A percentile compares a stretch with the other conserved stretches of the same genome.
phyloP scores from a whole-genome alignment of 106 monocot genomes.

The Dendrobium chrysotoxum region DNA sequence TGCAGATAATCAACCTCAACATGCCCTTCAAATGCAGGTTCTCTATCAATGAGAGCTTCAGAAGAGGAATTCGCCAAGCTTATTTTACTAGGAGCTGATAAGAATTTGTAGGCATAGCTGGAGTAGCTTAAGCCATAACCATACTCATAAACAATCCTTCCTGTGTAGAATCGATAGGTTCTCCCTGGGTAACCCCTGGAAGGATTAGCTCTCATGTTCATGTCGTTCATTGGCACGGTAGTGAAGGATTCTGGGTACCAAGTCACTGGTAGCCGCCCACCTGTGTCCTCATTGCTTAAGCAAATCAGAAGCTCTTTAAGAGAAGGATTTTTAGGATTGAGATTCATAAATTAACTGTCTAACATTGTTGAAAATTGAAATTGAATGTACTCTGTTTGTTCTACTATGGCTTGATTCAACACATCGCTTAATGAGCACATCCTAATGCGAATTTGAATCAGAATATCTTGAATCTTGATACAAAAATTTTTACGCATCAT shows the following conservation, averaged over 20 bases:
- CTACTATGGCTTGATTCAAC: no score
- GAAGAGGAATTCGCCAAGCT: constrained; percentile 15
- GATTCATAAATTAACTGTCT: no score
- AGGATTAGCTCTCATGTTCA: constrained; percentile 83
- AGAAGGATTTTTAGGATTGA: no score
- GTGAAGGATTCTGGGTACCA: constrained; percentile 97
- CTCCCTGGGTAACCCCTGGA: constrained; percentile 73
- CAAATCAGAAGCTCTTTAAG: background rate
- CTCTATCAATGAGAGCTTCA: no score
- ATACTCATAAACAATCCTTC: constrained; percentile 56
- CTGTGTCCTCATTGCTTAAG: constrained; percentile 20
- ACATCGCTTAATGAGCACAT: no score
- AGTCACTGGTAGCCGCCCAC: constrained; percentile 63
- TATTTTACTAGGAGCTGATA: constrained; percentile 36
- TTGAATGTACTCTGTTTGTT: no score
- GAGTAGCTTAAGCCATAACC: constrained; percentile 89
- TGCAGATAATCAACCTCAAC: constrained; percentile 20
- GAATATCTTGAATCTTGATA: no score
- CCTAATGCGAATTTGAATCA: no score
- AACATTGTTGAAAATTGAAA: no score
- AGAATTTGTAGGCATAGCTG: constrained; percentile 36
- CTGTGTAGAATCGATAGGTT: constrained; percentile 82
- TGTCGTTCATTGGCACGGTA: constrained; percentile 73
- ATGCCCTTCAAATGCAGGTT: constrained; percentile 8
- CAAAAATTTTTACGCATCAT: no score